Base-by-base conservation (phyloP, 1,139 yeast genomes). In the Protomyces arabidopsidicola region DNA sequence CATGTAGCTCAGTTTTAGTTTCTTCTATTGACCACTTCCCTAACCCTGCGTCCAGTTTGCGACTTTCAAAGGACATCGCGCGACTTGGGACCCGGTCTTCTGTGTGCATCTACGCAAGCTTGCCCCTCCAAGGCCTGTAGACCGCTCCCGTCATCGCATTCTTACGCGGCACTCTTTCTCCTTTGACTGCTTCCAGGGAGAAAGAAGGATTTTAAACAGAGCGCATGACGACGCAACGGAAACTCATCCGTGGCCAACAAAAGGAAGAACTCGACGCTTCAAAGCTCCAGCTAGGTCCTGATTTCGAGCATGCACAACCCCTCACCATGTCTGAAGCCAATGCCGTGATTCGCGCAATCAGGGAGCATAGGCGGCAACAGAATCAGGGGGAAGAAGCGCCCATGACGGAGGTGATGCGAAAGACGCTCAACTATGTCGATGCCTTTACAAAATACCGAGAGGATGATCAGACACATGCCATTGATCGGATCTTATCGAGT, bases 401-500 rank as follows among this genome's bases (percentile, higher is more conserved):
- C 16, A 60, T 60, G 56, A 65, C 67, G n/a, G 67, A 65, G 67
- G 95, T 93, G 64, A 80, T 93, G 76, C 90, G 93, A 74, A 93
- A 93, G 74, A 90, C 98, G 0, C 83, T 93, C 75, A 95, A 90
- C 73, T 90, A 90, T 73, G 79, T 95, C 68, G 82, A 95, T 3
- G 84, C 84, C 57, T 93, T 93, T 77, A 86, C 97, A 8, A 81
- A 98, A 70, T 93, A 91, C 76, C 86, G 90, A 76, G 95, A 90
- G 74, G 87, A 90, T 60, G 93, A 91, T 67, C 89, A 97, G 0
- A 93, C 95, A 42, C 87, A 89, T 67, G 96, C 98, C 0, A 98
- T 90, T 39, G 98, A 65, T 16, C n/a, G 52, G 34, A 65, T 57
- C 36, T 39, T 65, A 16, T 45, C 57, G 16, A 57, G 61, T 27